Evolutionary conservation across 345 rosid species (phyloP).

Genomic region (Hibiscus trionum): DNA sequence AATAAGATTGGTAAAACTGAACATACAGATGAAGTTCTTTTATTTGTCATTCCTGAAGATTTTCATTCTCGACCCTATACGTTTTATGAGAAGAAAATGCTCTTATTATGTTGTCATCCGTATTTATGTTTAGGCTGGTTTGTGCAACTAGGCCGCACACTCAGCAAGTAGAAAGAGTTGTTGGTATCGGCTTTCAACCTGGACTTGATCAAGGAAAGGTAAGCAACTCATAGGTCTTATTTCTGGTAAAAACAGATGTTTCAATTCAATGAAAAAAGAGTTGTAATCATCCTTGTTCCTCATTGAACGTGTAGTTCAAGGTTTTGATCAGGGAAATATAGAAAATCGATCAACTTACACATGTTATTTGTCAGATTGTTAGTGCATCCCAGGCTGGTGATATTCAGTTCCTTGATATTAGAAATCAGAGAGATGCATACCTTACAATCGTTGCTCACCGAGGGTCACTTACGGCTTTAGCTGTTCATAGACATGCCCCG

Average conservation of each 20-base stretch:
- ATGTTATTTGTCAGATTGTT: conserved; percentile 50
- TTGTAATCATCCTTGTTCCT: not conserved
- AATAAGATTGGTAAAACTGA: not conserved
- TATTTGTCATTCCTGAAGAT: not conserved
- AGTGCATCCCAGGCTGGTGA: conserved; percentile 99
- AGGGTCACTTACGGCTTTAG: conserved; percentile 90
- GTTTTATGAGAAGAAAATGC: not conserved
- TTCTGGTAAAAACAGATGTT: not conserved
- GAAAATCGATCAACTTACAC: not conserved
- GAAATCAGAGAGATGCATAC: conserved; percentile 51
- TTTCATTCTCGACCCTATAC: not conserved
- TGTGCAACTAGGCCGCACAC: conserved; percentile 60
- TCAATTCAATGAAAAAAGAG: not conserved
- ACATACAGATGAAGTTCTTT: too few species aligned
- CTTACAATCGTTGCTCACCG: conserved; percentile 80
- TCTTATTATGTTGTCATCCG: not conserved
- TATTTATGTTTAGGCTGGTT: conserved; percentile 55
- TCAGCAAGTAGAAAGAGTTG: conserved; percentile 66
- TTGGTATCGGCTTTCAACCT: conserved; percentile 92
- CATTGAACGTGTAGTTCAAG: not conserved
- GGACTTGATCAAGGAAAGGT: conserved; percentile 95
- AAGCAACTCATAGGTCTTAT: conserved; percentile 2
- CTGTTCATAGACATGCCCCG: conserved; percentile 95
- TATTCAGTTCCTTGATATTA: conserved; percentile 77
- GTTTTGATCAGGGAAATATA: not conserved